phyloP scores from a whole-genome alignment of 441 rosid genomes.

The Populus hybrid region DNA sequence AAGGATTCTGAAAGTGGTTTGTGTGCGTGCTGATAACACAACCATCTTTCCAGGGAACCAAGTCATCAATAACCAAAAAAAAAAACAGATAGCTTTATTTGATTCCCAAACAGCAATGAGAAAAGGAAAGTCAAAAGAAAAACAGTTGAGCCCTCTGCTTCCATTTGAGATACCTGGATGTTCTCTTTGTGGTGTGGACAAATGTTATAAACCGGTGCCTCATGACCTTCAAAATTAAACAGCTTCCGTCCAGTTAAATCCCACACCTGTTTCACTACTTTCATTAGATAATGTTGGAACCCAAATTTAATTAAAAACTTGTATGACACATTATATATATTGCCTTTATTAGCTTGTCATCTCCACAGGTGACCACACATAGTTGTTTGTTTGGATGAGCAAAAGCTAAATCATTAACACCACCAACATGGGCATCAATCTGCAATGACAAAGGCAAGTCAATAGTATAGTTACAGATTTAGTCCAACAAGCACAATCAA shows the following conservation, averaged over 20 bases:
- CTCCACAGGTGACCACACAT: slow-evolving; percentile 90
- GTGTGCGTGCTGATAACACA: neutral
- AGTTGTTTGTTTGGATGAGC: slow-evolving; percentile 75
- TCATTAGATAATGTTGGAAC: slow-evolving; percentile 20
- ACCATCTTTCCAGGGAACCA: neutral
- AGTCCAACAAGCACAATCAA: neutral
- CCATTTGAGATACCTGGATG: slow-evolving; percentile 58
- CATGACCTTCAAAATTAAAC: slow-evolving; percentile 80
- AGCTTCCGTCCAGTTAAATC: slow-evolving; percentile 55
- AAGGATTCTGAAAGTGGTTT: neutral
- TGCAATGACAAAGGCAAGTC: slow-evolving; percentile 27
- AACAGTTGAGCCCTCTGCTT: neutral
- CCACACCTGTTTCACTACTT: slow-evolving; percentile 69
- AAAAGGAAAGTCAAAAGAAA: slow-evolving; percentile 10
- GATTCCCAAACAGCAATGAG: neutral
- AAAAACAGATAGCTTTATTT: neutral
- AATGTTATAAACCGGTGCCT: slow-evolving; percentile 73
- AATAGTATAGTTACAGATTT: slow-evolving; percentile 11
- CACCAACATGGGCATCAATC: slow-evolving; percentile 88
- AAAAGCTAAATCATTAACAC: slow-evolving; percentile 90
- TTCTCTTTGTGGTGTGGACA: slow-evolving; percentile 86
- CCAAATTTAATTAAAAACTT: slow-evolving; percentile 3
- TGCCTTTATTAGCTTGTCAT: slow-evolving; percentile 85
- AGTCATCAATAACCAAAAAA: neutral
- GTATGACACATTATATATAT: slow-evolving; percentile 12